These are phyloP conservation scores for Kodamaea ohmeri DNA, from an alignment of 1,139 yeast species.

Conservation along the genomic window DNA sequence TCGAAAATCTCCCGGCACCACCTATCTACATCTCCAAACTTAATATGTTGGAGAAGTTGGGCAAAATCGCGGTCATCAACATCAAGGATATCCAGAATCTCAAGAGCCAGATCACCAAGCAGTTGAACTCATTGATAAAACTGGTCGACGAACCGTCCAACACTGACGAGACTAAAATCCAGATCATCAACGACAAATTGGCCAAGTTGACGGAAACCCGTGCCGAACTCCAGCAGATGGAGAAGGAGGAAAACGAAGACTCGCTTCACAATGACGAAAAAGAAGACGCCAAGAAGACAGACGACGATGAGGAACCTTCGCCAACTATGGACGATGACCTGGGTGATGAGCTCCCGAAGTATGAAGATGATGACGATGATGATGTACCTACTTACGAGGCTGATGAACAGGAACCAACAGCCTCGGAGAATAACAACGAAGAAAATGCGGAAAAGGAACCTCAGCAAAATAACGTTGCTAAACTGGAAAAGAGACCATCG, in stretches of 20 bases:
- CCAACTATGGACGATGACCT: constrained; percentile 16
- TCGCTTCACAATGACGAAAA: constrained; percentile 17
- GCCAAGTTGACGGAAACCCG: constrained; percentile 38
- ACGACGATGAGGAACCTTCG: constrained; percentile 10
- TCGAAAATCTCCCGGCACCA: constrained; percentile 54
- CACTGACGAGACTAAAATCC: constrained; percentile 44
- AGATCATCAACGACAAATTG: constrained; percentile 41
- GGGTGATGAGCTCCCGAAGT: constrained; percentile 22
- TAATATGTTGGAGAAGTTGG: constrained; percentile 41
- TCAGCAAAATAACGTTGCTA: constrained; percentile 1
- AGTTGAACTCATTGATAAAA: constrained; percentile 41
- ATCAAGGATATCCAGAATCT: constrained; percentile 39
- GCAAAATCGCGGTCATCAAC: constrained; percentile 34
- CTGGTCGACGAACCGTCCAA: constrained; percentile 42
- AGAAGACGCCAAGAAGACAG: too few species aligned
- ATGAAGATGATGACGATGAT: constrained; percentile 32
- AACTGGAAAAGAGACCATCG: constrained; percentile 16
- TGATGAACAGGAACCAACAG: not conserved
- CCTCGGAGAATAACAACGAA: not conserved
- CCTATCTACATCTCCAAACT: constrained; percentile 47
- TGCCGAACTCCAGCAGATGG: constrained; percentile 44
- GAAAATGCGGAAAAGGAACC: constrained; percentile 4
- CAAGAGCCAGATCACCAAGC: constrained; percentile 39
- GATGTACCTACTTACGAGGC: constrained; percentile 7
- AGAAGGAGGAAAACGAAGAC: constrained; percentile 21